Evolutionary conservation across 2,329 filamentous ascomycete genomes (phyloP), one percentile per base, ranked within the genome.

Genomic region (Lecanosticta acicola): DNA sequence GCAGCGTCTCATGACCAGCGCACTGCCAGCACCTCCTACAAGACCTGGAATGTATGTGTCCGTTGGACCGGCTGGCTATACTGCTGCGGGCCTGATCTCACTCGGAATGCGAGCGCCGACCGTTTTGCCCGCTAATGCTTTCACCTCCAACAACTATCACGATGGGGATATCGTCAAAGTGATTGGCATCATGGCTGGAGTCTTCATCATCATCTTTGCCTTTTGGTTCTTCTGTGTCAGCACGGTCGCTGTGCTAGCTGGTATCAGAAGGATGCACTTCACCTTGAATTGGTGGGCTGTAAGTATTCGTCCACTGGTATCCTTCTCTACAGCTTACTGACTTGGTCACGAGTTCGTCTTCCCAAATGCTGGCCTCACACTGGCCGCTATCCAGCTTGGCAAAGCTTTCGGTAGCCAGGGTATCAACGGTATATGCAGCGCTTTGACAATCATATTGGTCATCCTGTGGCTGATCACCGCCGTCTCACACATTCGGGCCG

Each of bases 321-420:
- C 5, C 13, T 14, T 38, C n/a, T 36, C 32, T 16, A n/a, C 26
- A 16, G 13, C 2, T 29, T 14, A 20, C 41, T 44, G 24, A 44
- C 41, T 13, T 5, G 13, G 10, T 9, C 4, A 4, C 8, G 16
- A 53, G 4, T 81, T 82, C 62, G 75, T 84, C 26, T 84, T 84
- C 57, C 80, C 81, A 4, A 83, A 84, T 48, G 78, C 76, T 1
- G 81, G 80, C 0, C 76, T 84, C 41, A 79, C 77, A 1, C 68
- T 84, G 32, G 76, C 78, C 0, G 75, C 74, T 3, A 79, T 84
- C 33, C 69, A 76, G 11, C 66, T 82, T 37, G 80, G 76, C 2
- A 70, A 70, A n/a, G 71, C 65, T 0, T 65, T 81, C 9, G 62
- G 70, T 1, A 83, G 77, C 55, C 50, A 68, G 0, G 76, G 69